Percentiles rank a stretch among this genome's conserved stretches.
phyloP scores from a whole-genome alignment of 2,329 filamentous ascomycete species.

The Diaporthe ilicicola region DNA sequence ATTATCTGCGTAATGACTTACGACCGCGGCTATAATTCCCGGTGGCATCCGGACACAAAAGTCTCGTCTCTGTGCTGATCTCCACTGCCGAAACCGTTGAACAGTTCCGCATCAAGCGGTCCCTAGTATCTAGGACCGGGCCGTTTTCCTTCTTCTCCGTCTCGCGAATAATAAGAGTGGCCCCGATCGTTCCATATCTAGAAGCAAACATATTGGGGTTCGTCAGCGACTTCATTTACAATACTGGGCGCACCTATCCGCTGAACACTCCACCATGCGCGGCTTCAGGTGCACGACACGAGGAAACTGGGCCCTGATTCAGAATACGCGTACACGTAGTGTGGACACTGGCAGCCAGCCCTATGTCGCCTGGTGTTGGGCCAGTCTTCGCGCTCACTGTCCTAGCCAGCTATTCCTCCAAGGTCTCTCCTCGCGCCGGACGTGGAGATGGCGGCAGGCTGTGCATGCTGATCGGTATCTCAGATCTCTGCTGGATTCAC shows the following conservation, averaged over 20 bases:
- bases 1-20: neutral
- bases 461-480: constrained; percentile 13
- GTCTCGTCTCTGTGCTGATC: neutral
- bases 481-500: neutral
- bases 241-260: neutral
- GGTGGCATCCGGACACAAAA: constrained; percentile 2
- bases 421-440: neutral
- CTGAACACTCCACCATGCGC: neutral
- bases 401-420: neutral
- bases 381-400: neutral
- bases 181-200: neutral
- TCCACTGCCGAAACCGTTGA: constrained; percentile 1
- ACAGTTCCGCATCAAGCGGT: neutral
- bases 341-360: neutral
- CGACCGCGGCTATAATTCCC: neutral
- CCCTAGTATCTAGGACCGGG: too few relatives aligned
- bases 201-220: neutral
- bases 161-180: neutral
- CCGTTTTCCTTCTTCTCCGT: neutral
- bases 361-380: neutral
- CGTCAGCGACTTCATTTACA: neutral
- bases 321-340: neutral
- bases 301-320: neutral
- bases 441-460: neutral
- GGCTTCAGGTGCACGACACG: neutral